Conservation (phyloP, 163 green algal genomes). For the Smithsoniella earleae region DNA sequence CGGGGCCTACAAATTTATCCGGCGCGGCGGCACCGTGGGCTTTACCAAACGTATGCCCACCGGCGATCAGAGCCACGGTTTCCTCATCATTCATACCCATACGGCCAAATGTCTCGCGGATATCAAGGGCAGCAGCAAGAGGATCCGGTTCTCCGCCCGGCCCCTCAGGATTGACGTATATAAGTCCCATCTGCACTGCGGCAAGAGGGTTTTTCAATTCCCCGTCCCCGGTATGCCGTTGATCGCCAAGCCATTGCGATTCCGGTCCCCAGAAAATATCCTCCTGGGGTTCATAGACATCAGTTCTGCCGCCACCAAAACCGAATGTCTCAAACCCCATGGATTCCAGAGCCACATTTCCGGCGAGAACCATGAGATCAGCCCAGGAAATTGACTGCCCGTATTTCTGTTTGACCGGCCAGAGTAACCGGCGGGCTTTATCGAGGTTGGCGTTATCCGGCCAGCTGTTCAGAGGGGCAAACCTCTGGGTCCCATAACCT, state of each 20-base stretch:
- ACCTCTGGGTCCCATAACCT: constrained; percentile 33
- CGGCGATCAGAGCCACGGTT: constrained; percentile 47
- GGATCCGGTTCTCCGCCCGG: too few species aligned
- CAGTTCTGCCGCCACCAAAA: constrained; percentile 39
- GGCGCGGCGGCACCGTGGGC: too few species aligned
- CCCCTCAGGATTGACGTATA: too few species aligned
- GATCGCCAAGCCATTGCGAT: constrained; percentile 24
- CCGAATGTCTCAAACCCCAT: not conserved
- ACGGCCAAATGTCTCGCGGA: constrained; percentile 40
- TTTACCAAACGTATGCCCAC: constrained; percentile 46
- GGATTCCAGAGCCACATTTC: constrained; percentile 30
- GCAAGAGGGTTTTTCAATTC: constrained; percentile 4
- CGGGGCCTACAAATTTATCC: not conserved
- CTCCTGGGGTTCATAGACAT: constrained; percentile 25
- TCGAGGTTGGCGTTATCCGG: not conserved
- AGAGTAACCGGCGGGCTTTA: constrained; percentile 26
- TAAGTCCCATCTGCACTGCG: too few species aligned
- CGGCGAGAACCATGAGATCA: constrained; percentile 44
- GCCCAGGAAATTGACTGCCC: constrained; percentile 32
- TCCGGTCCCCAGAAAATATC: constrained; percentile 27
- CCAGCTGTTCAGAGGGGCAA: constrained; percentile 31
- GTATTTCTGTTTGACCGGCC: constrained; percentile 35
- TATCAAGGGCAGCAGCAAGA: too few species aligned
- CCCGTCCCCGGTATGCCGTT: too few species aligned
- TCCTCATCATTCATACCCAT: constrained; percentile 52